These are phyloP conservation scores for Ulota crispa DNA, from an alignment of 225 moss, liverwort and hornwort genomes.

Conservation along the genomic window DNA sequence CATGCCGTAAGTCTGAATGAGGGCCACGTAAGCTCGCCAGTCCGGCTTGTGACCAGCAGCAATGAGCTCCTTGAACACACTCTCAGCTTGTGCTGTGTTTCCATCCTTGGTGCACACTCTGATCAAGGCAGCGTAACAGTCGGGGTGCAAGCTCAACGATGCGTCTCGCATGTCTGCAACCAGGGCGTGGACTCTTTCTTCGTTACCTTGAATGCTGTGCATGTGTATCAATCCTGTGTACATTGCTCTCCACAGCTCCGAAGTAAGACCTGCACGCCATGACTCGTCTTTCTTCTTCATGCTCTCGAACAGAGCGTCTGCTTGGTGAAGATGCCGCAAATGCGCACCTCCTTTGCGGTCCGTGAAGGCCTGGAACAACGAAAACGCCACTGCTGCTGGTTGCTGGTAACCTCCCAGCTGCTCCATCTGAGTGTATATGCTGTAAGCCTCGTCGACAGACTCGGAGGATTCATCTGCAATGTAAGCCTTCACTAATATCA, in stretches of 20 bases:
- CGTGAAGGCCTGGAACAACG: slow-evolving; percentile 70
- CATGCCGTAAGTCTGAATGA: slow-evolving; percentile 74
- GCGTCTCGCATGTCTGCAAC: slow-evolving; percentile 67
- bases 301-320: slow-evolving; percentile 70
- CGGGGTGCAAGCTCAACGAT: slow-evolving; percentile 54
- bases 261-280: slow-evolving; percentile 35
- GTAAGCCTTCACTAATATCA: slow-evolving; percentile 75
- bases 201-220: slow-evolving; percentile 72
- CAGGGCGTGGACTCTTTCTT: slow-evolving; percentile 53
- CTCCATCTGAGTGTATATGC: slow-evolving; percentile 84
- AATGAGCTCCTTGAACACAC: slow-evolving; percentile 59
- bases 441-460: slow-evolving; percentile 63
- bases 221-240: slow-evolving; percentile 66
- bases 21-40: slow-evolving; percentile 67
- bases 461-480: slow-evolving; percentile 58
- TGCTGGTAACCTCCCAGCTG: slow-evolving; percentile 80
- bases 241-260: slow-evolving; percentile 53
- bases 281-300: slow-evolving; percentile 42
- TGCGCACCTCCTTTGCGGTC: slow-evolving; percentile 54
- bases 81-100: slow-evolving; percentile 56
- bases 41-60: slow-evolving; percentile 56
- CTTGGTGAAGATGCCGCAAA: slow-evolving; percentile 64
- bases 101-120: slow-evolving; percentile 62
- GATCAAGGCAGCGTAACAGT: slow-evolving; percentile 70
- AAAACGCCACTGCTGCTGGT: slow-evolving; percentile 63